Base-by-base conservation (phyloP, 163 green algal species). In the Picocystis sp. region DNA sequence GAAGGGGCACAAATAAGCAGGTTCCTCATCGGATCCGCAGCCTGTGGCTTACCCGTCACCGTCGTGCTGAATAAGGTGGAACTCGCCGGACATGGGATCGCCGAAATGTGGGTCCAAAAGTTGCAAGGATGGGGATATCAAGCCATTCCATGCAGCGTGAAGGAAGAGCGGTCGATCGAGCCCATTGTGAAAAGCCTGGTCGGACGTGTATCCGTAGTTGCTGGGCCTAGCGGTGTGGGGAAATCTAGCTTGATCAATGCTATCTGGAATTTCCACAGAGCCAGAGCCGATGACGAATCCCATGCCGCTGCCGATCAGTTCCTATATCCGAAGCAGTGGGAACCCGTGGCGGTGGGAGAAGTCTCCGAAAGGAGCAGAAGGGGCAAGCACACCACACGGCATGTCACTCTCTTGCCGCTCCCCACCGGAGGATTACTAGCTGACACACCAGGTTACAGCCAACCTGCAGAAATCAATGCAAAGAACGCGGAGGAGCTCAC, bases 191-290 rank as follows among this genome's bases (percentile, higher is more conserved):
- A 50, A 6, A 50, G 25, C n/a, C 68, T 95, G 47, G 11, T 46
- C 8, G 68, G 68, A 0, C 51, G 56, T 1, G 67, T 81, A 15
- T 78, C 73, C 0, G 87, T 93, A 38, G 59, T 95, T 24, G 81
- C 81, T 2, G 88, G 88, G 2, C 88, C 88, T 11, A 92, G 77
- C 11, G 80, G 86, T 0, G 84, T 88, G 3, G 89, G 89, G 51
- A 98, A 98, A 67, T 92, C 77, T 11, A 84, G 70, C 3, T 67
- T 98, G 38, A 96, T 98, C 62, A 98, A 98, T 60, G n/a, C 47
- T 14, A 54, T 54, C 47, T 45, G 38, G 29, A 38, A 38, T 38
- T 38, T 8, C 29, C 29, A 38, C 29, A 38, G 29, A 12, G 29
- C 29, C 29, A 38, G 29, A 8, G 8, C 8, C 8, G 5, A 5